Percentiles rank a stretch among this genome's conserved stretches.
These are phyloP conservation scores for Protoeuglena noctilucae DNA, from an alignment of 139 green algal species.

Conservation along the genomic window DNA sequence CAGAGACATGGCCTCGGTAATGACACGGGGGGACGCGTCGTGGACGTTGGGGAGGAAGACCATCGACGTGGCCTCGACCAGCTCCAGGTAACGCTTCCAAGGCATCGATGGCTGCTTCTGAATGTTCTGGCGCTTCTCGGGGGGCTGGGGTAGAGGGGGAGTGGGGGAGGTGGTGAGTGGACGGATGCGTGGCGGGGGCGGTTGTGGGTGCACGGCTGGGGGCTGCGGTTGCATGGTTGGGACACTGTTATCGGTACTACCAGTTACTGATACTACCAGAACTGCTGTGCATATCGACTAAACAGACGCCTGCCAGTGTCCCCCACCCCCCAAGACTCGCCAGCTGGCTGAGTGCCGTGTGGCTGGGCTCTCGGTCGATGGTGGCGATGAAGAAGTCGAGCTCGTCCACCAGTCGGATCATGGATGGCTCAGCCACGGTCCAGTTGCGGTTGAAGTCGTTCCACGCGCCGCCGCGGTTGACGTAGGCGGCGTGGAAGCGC, in stretches of 20 bases:
- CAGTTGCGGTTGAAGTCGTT: conserved; percentile 21
- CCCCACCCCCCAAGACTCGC: conserved; percentile 1
- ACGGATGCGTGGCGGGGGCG: neutral
- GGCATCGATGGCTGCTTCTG: neutral
- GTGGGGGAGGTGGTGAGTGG: neutral
- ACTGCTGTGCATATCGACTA: conserved; percentile 1
- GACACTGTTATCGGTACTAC: neutral
- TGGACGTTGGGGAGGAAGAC: conserved; percentile 14
- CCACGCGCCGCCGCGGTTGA: conserved; percentile 18
- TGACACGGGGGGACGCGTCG: conserved; percentile 16
- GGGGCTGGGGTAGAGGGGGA: neutral
- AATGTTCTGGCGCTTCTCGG: neutral
- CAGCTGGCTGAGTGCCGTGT: too few species aligned
- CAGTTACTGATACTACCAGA: too few species aligned
- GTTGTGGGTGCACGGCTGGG: too few species aligned
- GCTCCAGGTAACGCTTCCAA: conserved; percentile 14
- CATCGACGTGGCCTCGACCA: conserved; percentile 6
- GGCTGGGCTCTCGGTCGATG: conserved; percentile 4
- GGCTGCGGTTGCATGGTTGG: neutral
- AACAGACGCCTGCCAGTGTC: conserved; percentile 6
- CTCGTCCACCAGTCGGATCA: conserved; percentile 9
- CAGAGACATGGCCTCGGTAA: conserved; percentile 13
- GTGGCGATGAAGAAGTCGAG: conserved; percentile 4
- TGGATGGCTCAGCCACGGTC: conserved; percentile 13
- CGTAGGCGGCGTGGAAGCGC: conserved; percentile 15